Base-by-base conservation (phyloP, 768 basidiomycete species). In the Kwoniella pini region DNA sequence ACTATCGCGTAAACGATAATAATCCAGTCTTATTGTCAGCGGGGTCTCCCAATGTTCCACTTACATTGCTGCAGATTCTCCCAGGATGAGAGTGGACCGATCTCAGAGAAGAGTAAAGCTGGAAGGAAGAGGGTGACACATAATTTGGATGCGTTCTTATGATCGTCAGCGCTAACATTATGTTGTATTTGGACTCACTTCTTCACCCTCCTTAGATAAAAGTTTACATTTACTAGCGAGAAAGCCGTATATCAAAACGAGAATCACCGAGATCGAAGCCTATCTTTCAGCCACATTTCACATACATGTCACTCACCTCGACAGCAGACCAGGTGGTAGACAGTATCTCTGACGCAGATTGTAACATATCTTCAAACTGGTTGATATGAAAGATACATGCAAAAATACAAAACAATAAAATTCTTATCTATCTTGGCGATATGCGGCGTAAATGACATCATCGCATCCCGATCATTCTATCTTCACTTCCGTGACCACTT, bases 41-140 rank as follows among this genome's bases (percentile, higher is more conserved):
- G 24, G 15, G 30, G 30, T 21, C 21, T 19, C 15, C 13, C n/a
- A 24, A 12, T 17, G 28, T 27, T 12, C 10, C 12, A 69, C 77
- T 55, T 26, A 78, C 75, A 79, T 4, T 65, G 59, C 39, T 68
- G 65, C 4, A 79, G 57, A 44, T 77, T 76, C 17, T 51, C 40
- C 50, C 65, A 67, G 10, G 72, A 71, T 17, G 76, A 71, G n/a
- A 72, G 45, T 1, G 76, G 75, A 0, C 77, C 77, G 22, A 79
- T 79, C 62, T 79, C 74, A 17, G 64, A 67, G 65, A 79, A 79
- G 21, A 79, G 63, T 24, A 79, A 62, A 24, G 65, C 68, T 0
- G 77, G 77, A 1, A 79, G 65, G 54, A 79, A 74, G 39, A 77
- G 43, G 11, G 66, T 69, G 0, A 76, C 75, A 13, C 68, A 76